A percentile compares a stretch with the other conserved stretches of the same genome.
Conservation (phyloP, 345 rosid species). For the Salix suchowensis region DNA sequence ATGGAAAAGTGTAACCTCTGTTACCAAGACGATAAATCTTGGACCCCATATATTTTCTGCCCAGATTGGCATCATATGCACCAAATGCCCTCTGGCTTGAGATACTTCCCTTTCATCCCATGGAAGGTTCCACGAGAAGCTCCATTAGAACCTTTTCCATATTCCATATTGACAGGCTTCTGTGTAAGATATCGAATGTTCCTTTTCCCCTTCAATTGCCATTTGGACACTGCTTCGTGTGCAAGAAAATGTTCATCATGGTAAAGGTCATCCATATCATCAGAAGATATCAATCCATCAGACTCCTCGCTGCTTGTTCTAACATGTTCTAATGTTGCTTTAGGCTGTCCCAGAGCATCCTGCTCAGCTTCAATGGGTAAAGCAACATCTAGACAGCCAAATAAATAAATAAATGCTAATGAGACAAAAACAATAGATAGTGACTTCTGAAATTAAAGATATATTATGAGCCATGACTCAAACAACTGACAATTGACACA, state of each 20-base stretch:
- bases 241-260: conserved; percentile 39
- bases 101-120: conserved; percentile 36
- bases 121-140: conserved; percentile 36
- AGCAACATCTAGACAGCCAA: conserved; percentile 30
- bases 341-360: conserved; percentile 37
- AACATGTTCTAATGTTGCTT: conserved; percentile 45
- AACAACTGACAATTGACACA: conserved; percentile 4
- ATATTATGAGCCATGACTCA: background rate
- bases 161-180: conserved; percentile 38
- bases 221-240: conserved; percentile 72
- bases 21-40: conserved; percentile 35
- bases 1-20: conserved; percentile 32
- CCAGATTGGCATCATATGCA: conserved; percentile 43
- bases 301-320: conserved; percentile 73
- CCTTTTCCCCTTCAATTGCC: conserved; percentile 91
- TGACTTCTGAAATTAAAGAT: background rate
- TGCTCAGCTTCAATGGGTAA: conserved; percentile 24
- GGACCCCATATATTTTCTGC: conserved; percentile 35
- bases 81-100: conserved; percentile 42
- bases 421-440: background rate
- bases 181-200: conserved; percentile 63
- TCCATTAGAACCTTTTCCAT: conserved; percentile 29
- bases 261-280: conserved; percentile 49
- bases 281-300: conserved; percentile 67
- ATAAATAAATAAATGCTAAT: background rate